These are phyloP conservation scores for Gossypium bickii DNA, from an alignment of 345 rosid species.

Conservation along the genomic window DNA sequence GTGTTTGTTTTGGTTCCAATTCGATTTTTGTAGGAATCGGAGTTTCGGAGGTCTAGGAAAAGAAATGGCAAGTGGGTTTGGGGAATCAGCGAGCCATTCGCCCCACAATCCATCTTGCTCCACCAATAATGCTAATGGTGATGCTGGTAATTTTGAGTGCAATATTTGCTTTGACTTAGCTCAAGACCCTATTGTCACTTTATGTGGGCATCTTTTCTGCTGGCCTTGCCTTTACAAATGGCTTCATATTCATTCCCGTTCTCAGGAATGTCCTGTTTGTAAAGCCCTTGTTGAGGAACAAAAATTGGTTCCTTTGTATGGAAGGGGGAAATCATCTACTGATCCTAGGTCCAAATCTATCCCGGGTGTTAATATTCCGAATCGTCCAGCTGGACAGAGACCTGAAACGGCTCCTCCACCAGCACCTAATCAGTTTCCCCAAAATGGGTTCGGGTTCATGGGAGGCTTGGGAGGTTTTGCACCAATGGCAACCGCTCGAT, in stretches of 20 bases:
- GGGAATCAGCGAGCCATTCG: slow-evolving; percentile 61
- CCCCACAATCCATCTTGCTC: slow-evolving; percentile 62
- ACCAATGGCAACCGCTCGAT: slow-evolving; percentile 66
- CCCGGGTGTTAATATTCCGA: slow-evolving; percentile 78
- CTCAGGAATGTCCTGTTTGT: slow-evolving; percentile 88
- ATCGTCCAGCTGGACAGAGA: slow-evolving; percentile 94
- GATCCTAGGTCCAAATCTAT: slow-evolving; percentile 87
- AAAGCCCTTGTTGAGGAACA: slow-evolving; percentile 85
- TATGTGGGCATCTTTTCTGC: slow-evolving; percentile 97
- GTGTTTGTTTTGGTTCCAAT: not conserved
- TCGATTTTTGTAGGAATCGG: slow-evolving; percentile 21
- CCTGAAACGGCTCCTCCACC: slow-evolving; percentile 96
- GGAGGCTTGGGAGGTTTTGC: slow-evolving; percentile 59
- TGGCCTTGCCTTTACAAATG: slow-evolving; percentile 99
- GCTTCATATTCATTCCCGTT: slow-evolving; percentile 81
- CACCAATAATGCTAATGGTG: slow-evolving; percentile 49
- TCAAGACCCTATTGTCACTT: slow-evolving; percentile 95
- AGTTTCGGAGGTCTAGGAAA: slow-evolving; percentile 24
- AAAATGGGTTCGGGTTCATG: slow-evolving; percentile 68
- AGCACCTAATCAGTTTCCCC: slow-evolving; percentile 64
- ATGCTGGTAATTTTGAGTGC: slow-evolving; percentile 86
- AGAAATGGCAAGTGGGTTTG: slow-evolving; percentile 56
- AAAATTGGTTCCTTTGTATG: slow-evolving; percentile 88
- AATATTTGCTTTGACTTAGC: slow-evolving; percentile 98
- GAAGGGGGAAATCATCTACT: slow-evolving; percentile 77